A percentile compares a stretch with the other conserved stretches of the same genome.
Conservation (phyloP, 176 grass and related monocot species). For the Lolium rigidum region DNA sequence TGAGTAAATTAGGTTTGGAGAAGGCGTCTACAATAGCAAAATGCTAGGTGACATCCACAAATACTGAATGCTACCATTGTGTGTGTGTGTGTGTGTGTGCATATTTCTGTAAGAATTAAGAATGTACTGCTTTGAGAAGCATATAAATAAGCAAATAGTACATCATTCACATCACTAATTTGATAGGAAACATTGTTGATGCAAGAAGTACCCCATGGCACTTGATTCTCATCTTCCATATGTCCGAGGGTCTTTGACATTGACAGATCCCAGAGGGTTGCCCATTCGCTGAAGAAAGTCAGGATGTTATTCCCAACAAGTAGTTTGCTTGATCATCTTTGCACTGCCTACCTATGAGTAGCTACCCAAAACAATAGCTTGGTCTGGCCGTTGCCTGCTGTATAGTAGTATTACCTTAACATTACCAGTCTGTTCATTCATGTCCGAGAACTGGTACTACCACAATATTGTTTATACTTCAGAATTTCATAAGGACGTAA, state of each 20-base stretch:
- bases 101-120: background rate
- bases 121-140: background rate
- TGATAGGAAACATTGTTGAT: background rate
- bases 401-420: background rate
- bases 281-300: background rate
- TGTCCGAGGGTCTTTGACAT: background rate
- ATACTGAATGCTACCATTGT: background rate
- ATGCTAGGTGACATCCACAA: no score
- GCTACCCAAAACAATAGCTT: background rate
- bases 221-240: background rate
- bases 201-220: constrained; percentile 9
- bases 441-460: background rate
- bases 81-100: background rate
- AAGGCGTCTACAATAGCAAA: no score
- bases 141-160: no score
- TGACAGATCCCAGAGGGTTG: background rate
- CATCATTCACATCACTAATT: background rate
- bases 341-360: background rate
- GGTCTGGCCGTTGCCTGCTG: background rate
- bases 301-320: background rate
- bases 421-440: background rate
- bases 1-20: background rate
- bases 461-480: background rate
- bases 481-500: background rate
- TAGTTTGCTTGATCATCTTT: background rate